phyloP scores from a whole-genome alignment of 306 rosid genomes.

The Quercus mongolica region DNA sequence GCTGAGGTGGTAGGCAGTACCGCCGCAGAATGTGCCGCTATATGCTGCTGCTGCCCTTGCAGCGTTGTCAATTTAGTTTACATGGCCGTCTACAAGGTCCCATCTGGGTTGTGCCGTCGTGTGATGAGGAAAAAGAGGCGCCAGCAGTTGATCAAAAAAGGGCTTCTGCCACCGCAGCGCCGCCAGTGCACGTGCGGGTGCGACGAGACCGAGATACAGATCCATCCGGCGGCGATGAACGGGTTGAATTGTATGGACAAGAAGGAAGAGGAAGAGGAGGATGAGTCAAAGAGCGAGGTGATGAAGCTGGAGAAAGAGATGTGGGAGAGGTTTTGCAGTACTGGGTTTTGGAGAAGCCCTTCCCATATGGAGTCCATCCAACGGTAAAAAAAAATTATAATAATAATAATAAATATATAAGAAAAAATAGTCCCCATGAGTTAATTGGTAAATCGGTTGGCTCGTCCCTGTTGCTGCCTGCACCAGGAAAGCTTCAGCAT shows the following conservation, averaged over 20 bases:
- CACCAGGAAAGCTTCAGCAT: too few species aligned
- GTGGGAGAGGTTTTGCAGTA: slow-evolving; percentile 67
- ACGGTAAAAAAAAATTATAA: too few species aligned
- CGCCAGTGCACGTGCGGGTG: slow-evolving; percentile 17
- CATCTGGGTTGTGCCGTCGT: slow-evolving; percentile 51
- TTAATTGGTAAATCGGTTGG: too few species aligned
- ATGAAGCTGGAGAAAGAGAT: slow-evolving; percentile 73
- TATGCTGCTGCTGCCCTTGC: slow-evolving; percentile 78
- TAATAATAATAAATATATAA: too few species aligned
- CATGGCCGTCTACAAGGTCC: slow-evolving; percentile 69
- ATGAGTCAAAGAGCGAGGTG: slow-evolving; percentile 30
- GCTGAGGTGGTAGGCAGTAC: slow-evolving; percentile 80
- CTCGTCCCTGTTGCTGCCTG: too few species aligned
- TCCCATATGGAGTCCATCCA: slow-evolving; percentile 52
- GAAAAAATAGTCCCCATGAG: too few species aligned
- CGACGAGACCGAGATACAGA: slow-evolving; percentile 35
- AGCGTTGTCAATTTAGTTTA: slow-evolving; percentile 43
- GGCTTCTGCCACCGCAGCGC: slow-evolving; percentile 8
- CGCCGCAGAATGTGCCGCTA: slow-evolving; percentile 82
- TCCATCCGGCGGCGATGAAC: slow-evolving; percentile 8
- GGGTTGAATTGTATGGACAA: background rate
- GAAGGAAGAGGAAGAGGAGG: background rate
- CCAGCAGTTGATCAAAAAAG: slow-evolving; percentile 24
- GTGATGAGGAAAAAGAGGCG: slow-evolving; percentile 34
- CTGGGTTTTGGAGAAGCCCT: slow-evolving; percentile 90